Evolutionary conservation across 1,139 yeast species (phyloP).

Genomic region (Meyerozyma elateridarum): DNA sequence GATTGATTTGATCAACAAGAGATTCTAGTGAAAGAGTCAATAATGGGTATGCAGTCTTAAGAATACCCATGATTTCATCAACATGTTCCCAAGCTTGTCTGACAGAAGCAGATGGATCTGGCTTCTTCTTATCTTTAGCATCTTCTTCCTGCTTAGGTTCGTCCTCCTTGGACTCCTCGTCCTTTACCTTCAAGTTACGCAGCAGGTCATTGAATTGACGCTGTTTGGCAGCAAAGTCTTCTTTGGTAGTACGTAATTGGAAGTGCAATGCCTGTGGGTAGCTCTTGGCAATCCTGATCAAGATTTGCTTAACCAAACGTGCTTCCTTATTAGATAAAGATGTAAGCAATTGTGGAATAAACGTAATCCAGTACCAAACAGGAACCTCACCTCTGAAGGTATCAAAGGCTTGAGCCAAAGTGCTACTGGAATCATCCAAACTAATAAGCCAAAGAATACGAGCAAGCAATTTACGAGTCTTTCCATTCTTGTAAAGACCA

Average conservation of each 20-base stretch:
- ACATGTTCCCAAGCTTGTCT: slow-evolving; percentile 93
- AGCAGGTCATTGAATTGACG: slow-evolving; percentile 59
- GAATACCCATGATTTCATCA: slow-evolving; percentile 90
- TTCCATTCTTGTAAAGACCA: slow-evolving; percentile 88
- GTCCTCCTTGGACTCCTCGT: slow-evolving; percentile 7
- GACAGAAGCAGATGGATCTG: slow-evolving; percentile 7
- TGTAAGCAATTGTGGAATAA: slow-evolving; percentile 88
- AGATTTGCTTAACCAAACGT: slow-evolving; percentile 75
- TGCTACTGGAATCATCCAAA: slow-evolving; percentile 80
- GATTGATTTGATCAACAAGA: slow-evolving; percentile 90
- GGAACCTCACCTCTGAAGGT: slow-evolving; percentile 95
- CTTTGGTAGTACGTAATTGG: slow-evolving; percentile 91
- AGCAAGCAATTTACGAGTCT: slow-evolving; percentile 82
- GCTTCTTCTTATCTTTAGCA: slow-evolving; percentile 2
- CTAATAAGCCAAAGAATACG: slow-evolving; percentile 92
- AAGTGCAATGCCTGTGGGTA: slow-evolving; percentile 97
- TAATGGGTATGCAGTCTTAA: slow-evolving; percentile 94
- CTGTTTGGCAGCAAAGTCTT: slow-evolving; percentile 85
- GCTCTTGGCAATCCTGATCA: slow-evolving; percentile 88
- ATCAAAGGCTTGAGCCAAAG: slow-evolving; percentile 83
- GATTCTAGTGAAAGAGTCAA: slow-evolving; percentile 91
- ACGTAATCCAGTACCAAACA: slow-evolving; percentile 98
- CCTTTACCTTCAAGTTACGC: slow-evolving; percentile 8
- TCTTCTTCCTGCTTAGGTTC: slow-evolving; percentile 6
- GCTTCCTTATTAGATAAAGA: slow-evolving; percentile 92